Evolutionary conservation across 192 early-diverging fungal genomes (phyloP), one percentile per base, ranked within the genome.

Genomic region (Umbelopsis sp.): DNA sequence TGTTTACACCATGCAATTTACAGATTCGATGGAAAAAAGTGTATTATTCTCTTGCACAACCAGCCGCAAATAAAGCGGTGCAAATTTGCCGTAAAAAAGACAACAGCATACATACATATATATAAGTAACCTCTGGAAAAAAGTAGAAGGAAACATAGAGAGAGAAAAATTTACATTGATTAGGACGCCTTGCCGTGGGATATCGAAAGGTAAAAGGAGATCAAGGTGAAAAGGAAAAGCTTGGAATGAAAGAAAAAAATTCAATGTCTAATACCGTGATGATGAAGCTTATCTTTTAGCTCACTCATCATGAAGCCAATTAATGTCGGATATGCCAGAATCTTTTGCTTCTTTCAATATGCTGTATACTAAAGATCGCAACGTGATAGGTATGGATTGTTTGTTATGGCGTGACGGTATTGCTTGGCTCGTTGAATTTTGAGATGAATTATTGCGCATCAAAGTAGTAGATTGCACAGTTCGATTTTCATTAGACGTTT

Each of bases 261-360:
- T 4, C 16, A 25, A 61, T 2, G 51, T 53, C 11, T 53, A 20
- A 27, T 16, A 23, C 3, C 9, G 25, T 12, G 22, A 5, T 52
- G n/a, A 25, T 1, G 8, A 1, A 23, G 13, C 51, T 25, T 23
- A 23, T 21, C 0, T 11, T 20, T 25, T 27, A 25, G 22, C 22
- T 52, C 51, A 67, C 46, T 71, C 67, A 22, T 73, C 72, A 35
- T 68, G 72, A 37, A 77, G 50, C 75, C 75, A 77, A 23, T 46
- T 44, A 16, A 77, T 23, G 45, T 77, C 75, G 18, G 68, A 45
- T 1, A 58, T 46, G 25, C 75, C 75, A 16, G 45, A 48, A 1
- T 77, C 70, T 30, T 72, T 71, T n/a, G 53, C 75, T 18, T 77
- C 75, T 25, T 64, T 64, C 10, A 77, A 35, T n/a, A 77, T 72